Evolutionary conservation across 164 flowering plant species (phyloP).

Genomic region (Berberis vulgaris): DNA sequence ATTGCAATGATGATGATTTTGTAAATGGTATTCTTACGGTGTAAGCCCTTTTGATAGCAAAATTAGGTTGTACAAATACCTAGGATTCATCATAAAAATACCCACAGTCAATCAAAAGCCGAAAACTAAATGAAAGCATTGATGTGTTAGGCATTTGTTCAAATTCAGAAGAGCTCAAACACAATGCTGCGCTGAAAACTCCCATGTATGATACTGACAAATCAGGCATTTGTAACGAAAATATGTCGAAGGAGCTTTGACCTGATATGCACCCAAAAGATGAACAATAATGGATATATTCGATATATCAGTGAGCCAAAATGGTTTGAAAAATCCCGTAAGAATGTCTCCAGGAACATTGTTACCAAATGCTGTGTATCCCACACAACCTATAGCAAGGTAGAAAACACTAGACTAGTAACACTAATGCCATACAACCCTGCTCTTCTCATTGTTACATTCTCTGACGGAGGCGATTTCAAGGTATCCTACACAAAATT

Average conservation of each 20-base stretch:
- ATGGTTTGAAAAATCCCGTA: conserved; percentile 20
- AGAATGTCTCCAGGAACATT: conserved; percentile 26
- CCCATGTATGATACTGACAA: not conserved
- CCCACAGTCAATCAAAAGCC: not conserved
- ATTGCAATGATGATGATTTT: conserved; percentile 1
- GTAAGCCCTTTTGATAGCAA: conserved; percentile 6
- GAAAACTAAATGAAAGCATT: too few relatives aligned
- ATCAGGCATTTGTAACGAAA: not conserved
- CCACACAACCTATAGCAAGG: conserved; percentile 20
- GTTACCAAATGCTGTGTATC: conserved; percentile 28
- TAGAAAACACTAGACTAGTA: conserved; percentile 21
- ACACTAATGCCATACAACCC: conserved; percentile 16
- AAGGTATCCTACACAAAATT: conserved; percentile 24
- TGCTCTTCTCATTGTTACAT: conserved; percentile 31
- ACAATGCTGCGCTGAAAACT: too few relatives aligned
- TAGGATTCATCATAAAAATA: conserved; percentile 5
- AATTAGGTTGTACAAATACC: conserved; percentile 24
- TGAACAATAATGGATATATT: conserved; percentile 29
- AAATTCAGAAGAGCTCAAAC: too few relatives aligned
- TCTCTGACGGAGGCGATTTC: conserved; percentile 33
- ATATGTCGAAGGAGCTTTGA: not conserved
- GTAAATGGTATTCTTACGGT: conserved; percentile 9
- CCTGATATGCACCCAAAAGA: conserved; percentile 37
- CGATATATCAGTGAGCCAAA: conserved; percentile 30
- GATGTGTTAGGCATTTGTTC: too few relatives aligned